phyloP scores from a whole-genome alignment of 2,329 filamentous ascomycete genomes.

The Beauveria brongniartii region DNA sequence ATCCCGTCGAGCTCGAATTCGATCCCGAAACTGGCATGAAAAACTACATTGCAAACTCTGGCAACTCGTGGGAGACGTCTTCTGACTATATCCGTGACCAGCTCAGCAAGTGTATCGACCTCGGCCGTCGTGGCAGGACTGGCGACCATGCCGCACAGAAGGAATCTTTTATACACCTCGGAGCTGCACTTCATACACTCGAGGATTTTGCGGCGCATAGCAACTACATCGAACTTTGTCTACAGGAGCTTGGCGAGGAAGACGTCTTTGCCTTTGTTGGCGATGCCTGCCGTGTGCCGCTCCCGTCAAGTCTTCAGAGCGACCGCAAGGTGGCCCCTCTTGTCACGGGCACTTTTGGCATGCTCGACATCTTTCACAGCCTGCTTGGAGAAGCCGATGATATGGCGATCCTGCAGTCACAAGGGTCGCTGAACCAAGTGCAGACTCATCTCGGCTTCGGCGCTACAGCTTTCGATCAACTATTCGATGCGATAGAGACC shows the following conservation, averaged over 20 bases:
- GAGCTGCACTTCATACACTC: constrained; percentile 63
- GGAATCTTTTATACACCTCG: constrained; percentile 62
- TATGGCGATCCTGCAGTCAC: constrained; percentile 38
- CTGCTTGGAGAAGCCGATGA: constrained; percentile 57
- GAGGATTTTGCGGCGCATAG: constrained; percentile 61
- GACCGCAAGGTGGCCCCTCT: constrained; percentile 57
- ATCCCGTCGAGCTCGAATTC: constrained; percentile 62
- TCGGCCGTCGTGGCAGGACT: constrained; percentile 57
- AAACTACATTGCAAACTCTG: constrained; percentile 84
- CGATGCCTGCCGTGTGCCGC: constrained; percentile 27
- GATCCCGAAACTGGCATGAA: constrained; percentile 78
- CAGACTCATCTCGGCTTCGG: constrained; percentile 66
- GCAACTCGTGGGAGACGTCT: constrained; percentile 72
- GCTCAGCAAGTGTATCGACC: constrained; percentile 60
- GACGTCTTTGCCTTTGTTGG: constrained; percentile 51
- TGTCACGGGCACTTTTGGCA: constrained; percentile 46
- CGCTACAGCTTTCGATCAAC: constrained; percentile 25
- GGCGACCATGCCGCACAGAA: constrained; percentile 48
- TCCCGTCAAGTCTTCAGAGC: constrained; percentile 38
- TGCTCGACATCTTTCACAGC: constrained; percentile 67
- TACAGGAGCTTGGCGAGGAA: constrained; percentile 60
- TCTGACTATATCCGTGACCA: constrained; percentile 69
- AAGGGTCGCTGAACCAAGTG: constrained; percentile 60
- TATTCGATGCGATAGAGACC: constrained; percentile 20
- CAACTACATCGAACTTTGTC: constrained; percentile 66